Base-by-base conservation (phyloP, 2,329 filamentous ascomycete genomes). In the Didymella keratinophila region DNA sequence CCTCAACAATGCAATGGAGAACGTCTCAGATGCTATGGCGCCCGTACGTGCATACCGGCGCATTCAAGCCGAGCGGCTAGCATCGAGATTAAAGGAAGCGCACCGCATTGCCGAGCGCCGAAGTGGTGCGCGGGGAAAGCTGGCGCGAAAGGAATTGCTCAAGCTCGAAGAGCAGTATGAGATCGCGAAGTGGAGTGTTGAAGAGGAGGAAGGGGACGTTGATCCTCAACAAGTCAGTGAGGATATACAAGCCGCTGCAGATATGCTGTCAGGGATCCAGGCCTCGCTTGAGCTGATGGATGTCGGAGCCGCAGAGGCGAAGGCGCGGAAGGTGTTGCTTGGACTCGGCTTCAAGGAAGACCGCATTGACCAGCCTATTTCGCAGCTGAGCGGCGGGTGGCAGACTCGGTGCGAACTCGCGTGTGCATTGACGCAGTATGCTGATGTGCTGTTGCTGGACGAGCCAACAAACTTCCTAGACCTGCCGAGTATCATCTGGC, bases 391-490 rank as follows among this genome's bases (percentile, higher is more conserved):
- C 0, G 92, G 92, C 7, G 92, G 80, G 0, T 82, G 80, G 80
- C 70, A 68, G 47, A 81, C 79, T 23, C 70, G 80, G 12, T 80
- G 78, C 46, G 74, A 74, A 42, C 73, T 82, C 11, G 80, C 79
- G 2, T 77, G 76, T 3, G 86, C 87, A 0, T 81, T 96, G 4
- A 84, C 92, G 1, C 89, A 93, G 61, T 85, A 89, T 8, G 86
- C 88, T 0, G 91, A 96, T 64, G 86, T 96, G 2, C 81, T 96
- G 57, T 88, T 96, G 49, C 85, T 96, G 2, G 92, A 96, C 73
- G 92, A 96, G 72, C 92, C 92, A 0, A 96, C 92, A 32, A 96
- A 96, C 71, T 96, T 92, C 71, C 83, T 96, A 1, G 92, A 96
- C 69, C 80, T 96, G 0, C 83, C 93, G 0, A 91, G 90, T 1